phyloP scores from a whole-genome alignment of 2,329 filamentous ascomycete genomes.

The Aspergillus pseudonomiae region DNA sequence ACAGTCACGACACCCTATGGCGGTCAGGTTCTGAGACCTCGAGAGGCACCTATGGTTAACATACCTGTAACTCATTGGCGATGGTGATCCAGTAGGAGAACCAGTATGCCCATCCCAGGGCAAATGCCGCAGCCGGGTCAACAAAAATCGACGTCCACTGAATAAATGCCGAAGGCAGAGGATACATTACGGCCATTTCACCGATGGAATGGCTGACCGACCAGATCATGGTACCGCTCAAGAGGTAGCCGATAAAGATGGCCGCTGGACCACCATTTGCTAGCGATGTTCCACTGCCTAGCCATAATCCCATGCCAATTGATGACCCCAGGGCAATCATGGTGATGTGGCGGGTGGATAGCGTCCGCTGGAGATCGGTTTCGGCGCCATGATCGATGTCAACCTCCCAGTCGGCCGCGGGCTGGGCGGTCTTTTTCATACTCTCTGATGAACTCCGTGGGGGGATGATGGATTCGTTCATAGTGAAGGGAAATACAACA shows the following conservation, averaged over 20 bases:
- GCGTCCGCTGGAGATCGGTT: constrained; percentile 40
- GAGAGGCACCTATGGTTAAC: neutral
- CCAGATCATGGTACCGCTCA: constrained; percentile 47
- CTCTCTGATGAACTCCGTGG: neutral
- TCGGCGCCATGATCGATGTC: constrained; percentile 28
- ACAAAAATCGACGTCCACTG: constrained; percentile 53
- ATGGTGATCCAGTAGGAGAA: constrained; percentile 50
- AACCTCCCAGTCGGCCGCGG: neutral
- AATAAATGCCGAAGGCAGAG: constrained; percentile 51
- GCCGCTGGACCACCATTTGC: constrained; percentile 47
- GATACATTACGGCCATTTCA: constrained; percentile 53
- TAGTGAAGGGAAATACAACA: neutral
- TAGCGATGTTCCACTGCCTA: constrained; percentile 49
- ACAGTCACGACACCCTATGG: constrained; percentile 42
- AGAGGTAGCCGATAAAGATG: constrained; percentile 49
- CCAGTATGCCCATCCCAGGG: constrained; percentile 54
- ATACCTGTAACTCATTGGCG: constrained; percentile 46
- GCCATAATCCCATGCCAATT: constrained; percentile 54
- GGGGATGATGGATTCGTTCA: neutral
- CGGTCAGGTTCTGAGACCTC: no score
- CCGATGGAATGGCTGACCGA: constrained; percentile 51
- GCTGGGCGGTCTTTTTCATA: constrained; percentile 1
- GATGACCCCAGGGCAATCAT: constrained; percentile 45
- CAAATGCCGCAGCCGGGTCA: constrained; percentile 47
- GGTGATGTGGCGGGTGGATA: constrained; percentile 46